phyloP scores from a whole-genome alignment of 495 filamentous ascomycete genomes.

The Tuber brumale region DNA sequence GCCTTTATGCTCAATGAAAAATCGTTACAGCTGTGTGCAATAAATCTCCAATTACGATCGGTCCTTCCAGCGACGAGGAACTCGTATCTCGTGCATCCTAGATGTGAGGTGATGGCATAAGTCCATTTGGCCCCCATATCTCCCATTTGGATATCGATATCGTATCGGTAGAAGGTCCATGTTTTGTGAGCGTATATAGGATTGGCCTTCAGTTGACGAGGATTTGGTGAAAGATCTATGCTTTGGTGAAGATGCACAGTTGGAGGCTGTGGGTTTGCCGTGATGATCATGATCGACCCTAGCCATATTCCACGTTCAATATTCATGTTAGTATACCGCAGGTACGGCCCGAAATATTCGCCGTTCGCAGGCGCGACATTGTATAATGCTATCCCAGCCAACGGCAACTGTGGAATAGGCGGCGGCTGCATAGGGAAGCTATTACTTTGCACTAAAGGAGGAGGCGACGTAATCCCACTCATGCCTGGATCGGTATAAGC shows the following conservation, averaged over 20 bases:
- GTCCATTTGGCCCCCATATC: slow-evolving; percentile 89
- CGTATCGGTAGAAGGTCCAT: slow-evolving; percentile 95
- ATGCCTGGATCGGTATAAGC: slow-evolving; percentile 26
- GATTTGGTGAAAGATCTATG: slow-evolving; percentile 84
- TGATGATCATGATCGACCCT: slow-evolving; percentile 70
- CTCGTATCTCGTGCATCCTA: slow-evolving; percentile 94
- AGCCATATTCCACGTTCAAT: slow-evolving; percentile 85
- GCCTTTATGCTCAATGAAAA: slow-evolving; percentile 80
- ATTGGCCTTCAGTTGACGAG: slow-evolving; percentile 75
- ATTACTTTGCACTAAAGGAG: slow-evolving; percentile 31
- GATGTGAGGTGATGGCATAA: slow-evolving; percentile 92
- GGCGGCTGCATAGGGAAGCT: slow-evolving; percentile 54
- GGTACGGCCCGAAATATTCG: slow-evolving; percentile 96
- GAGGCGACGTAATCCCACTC: slow-evolving; percentile 16
- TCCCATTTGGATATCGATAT: slow-evolving; percentile 85
- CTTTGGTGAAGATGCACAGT: slow-evolving; percentile 95
- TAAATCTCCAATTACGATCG: slow-evolving; percentile 94
- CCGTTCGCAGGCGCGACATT: slow-evolving; percentile 89
- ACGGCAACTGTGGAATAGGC: slow-evolving; percentile 82
- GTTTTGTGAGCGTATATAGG: slow-evolving; percentile 82
- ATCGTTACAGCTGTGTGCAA: slow-evolving; percentile 91
- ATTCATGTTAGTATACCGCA: slow-evolving; percentile 96
- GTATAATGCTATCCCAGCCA: slow-evolving; percentile 82
- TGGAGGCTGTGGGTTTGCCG: slow-evolving; percentile 85
- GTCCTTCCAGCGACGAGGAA: slow-evolving; percentile 89